Percentiles rank a stretch among this genome's conserved stretches.
phyloP scores from a whole-genome alignment of 495 filamentous ascomycete species.

The Aspergillus incahuasiensis region DNA sequence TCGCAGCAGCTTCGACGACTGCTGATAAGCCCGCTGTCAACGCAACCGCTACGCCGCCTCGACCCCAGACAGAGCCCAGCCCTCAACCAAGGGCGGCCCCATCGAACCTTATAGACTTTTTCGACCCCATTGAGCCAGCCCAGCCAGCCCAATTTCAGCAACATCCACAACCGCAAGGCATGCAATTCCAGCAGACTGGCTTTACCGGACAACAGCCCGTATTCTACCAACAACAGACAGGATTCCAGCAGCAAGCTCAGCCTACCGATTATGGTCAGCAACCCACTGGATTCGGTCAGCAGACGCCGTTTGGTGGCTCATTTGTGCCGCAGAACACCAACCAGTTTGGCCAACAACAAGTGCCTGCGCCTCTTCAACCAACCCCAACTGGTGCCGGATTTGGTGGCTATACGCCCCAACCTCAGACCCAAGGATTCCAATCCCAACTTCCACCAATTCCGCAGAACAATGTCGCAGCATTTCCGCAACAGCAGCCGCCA shows the following conservation, averaged over 20 bases:
- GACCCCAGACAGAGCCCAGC: conserved; percentile 25
- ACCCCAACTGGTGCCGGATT: conserved; percentile 79
- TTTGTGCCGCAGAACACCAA: conserved; percentile 48
- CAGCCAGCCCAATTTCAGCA: conserved; percentile 63
- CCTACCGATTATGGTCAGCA: conserved; percentile 9
- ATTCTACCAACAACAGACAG: conserved; percentile 32
- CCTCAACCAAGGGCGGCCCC: conserved; percentile 52
- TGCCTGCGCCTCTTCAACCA: conserved; percentile 48
- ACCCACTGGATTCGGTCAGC: conserved; percentile 23
- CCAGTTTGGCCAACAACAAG: conserved; percentile 50
- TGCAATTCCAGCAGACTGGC: conserved; percentile 14
- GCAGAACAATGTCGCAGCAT: conserved; percentile 55
- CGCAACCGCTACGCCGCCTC: conserved; percentile 13
- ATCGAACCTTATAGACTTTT: conserved; percentile 93
- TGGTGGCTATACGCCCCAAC: conserved; percentile 74
- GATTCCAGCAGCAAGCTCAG: conserved; percentile 20
- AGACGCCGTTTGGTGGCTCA: conserved; percentile 32
- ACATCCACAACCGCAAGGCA: conserved; percentile 23
- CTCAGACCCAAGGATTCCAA: conserved; percentile 48
- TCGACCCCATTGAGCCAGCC: conserved; percentile 92
- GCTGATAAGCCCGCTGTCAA: conserved; percentile 21
- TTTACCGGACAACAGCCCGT: conserved; percentile 25
- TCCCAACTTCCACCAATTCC: conserved; percentile 55
- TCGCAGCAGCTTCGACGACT: conserved; percentile 20
- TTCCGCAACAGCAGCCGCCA: conserved; percentile 43